These are phyloP conservation scores for Aspergillus pseudoterreus DNA, from an alignment of 2,329 filamentous ascomycete genomes.

Conservation along the genomic window DNA sequence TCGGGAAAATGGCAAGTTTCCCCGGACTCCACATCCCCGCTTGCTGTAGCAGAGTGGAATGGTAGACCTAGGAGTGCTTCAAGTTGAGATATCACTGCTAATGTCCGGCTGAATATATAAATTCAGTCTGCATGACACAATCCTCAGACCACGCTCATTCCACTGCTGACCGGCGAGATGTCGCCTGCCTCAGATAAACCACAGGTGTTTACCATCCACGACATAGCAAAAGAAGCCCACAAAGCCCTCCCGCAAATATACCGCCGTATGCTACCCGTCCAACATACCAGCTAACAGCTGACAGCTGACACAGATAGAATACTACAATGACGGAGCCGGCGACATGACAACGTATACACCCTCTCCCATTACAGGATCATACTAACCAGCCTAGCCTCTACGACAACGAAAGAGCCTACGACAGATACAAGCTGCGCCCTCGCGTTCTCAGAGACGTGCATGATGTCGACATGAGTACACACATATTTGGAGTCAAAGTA, in stretches of 20 bases:
- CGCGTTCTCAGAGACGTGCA: slow-evolving; percentile 7
- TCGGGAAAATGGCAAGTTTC: too few relatives aligned
- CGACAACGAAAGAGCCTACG: slow-evolving; percentile 8
- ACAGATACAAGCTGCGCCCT: slow-evolving; percentile 5
- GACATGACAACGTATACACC: slow-evolving; percentile 3
- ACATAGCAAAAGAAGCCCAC: slow-evolving; percentile 1
- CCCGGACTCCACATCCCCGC: too few relatives aligned
- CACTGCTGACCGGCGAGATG: not conserved
- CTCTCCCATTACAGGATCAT: too few relatives aligned
- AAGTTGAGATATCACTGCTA: too few relatives aligned
- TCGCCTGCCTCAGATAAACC: not conserved
- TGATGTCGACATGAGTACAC: slow-evolving; percentile 1
- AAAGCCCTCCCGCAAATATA: not conserved
- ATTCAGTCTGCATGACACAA: too few relatives aligned
- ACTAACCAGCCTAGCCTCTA: not conserved
- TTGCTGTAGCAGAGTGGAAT: too few relatives aligned
- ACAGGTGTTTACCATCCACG: slow-evolving; percentile 5
- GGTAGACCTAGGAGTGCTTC: too few relatives aligned
- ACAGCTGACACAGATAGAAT: not conserved
- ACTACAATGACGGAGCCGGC: slow-evolving; percentile 7
- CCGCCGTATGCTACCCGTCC: not conserved
- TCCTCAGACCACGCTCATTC: too few relatives aligned
- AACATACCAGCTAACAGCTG: too few relatives aligned
- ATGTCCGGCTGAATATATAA: too few relatives aligned
- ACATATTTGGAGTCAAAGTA: slow-evolving; percentile 5